phyloP scores from a whole-genome alignment of 2,329 filamentous ascomycete genomes.

The Aphanoascus verrucosus region DNA sequence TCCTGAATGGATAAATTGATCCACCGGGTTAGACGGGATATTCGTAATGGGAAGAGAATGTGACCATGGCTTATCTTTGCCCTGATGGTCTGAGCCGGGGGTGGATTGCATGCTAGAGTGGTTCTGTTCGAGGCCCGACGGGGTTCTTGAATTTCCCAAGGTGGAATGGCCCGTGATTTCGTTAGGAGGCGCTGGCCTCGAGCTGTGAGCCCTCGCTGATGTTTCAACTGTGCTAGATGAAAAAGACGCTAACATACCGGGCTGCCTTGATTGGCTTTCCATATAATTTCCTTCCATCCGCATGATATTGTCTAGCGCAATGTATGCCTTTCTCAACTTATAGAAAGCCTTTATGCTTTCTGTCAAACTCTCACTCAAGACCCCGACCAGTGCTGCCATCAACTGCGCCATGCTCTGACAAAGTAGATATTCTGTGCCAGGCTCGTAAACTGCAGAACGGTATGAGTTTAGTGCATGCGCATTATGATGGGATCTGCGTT shows the following conservation, averaged over 20 bases:
- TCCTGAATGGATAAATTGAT: slow-evolving; percentile 81
- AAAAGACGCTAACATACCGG: not conserved
- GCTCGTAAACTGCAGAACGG: slow-evolving; percentile 58
- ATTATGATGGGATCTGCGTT: slow-evolving; percentile 62
- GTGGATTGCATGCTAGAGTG: too few relatives aligned
- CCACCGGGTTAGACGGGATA: slow-evolving; percentile 62
- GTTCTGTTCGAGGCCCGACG: too few relatives aligned
- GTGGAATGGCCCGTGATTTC: too few relatives aligned
- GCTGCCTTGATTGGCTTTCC: slow-evolving; percentile 13
- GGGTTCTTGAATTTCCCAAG: too few relatives aligned
- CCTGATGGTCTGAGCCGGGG: not conserved
- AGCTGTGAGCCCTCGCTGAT: not conserved
- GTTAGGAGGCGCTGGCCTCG: not conserved
- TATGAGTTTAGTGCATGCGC: slow-evolving; percentile 41
- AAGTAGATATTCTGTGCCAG: slow-evolving; percentile 77
- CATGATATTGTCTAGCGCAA: slow-evolving; percentile 69
- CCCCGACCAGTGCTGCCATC: slow-evolving; percentile 77
- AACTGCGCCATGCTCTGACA: slow-evolving; percentile 77
- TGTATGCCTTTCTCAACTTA: slow-evolving; percentile 78
- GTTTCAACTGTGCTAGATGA: not conserved
- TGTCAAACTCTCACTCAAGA: slow-evolving; percentile 84
- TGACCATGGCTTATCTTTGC: not conserved
- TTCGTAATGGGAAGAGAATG: slow-evolving; percentile 46
- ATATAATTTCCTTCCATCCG: slow-evolving; percentile 58
- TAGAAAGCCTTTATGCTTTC: slow-evolving; percentile 89